phyloP scores from a whole-genome alignment of 2,329 filamentous ascomycete species.

The Sclerotinia sclerotiorum region DNA sequence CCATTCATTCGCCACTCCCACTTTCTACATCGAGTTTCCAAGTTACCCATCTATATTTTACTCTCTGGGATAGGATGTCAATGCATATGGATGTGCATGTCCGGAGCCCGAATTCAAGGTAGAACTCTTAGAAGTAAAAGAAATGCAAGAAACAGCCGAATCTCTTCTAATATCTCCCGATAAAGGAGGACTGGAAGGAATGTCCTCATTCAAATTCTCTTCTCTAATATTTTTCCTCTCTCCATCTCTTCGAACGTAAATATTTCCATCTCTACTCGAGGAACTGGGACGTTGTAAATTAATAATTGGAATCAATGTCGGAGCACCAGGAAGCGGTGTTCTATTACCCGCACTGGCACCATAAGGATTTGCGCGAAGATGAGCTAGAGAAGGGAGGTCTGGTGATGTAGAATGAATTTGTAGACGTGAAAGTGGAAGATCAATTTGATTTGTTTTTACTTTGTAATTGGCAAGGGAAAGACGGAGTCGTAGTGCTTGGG shows the following conservation, averaged over 20 bases:
- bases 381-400: slow-evolving; percentile 27
- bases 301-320: not conserved
- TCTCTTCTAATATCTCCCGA: slow-evolving; percentile 10
- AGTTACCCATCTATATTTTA: not conserved
- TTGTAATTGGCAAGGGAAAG: slow-evolving; percentile 74
- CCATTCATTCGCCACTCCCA: not conserved
- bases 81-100: slow-evolving; percentile 2
- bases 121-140: not conserved
- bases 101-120: not conserved
- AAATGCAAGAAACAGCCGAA: slow-evolving; percentile 5
- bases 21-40: not conserved
- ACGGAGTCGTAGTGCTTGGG: slow-evolving; percentile 65
- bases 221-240: not conserved
- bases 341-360: not conserved
- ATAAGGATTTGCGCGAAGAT: not conserved
- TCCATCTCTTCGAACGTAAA: not conserved
- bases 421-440: slow-evolving; percentile 62
- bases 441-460: slow-evolving; percentile 68
- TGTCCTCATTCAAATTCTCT: not conserved
- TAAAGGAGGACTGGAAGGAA: slow-evolving; percentile 5
- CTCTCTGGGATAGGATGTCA: not conserved
- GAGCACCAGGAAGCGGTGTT: slow-evolving; percentile 16
- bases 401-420: slow-evolving; percentile 43
- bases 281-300: slow-evolving; percentile 7
- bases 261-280: not conserved